phyloP scores from a whole-genome alignment of 345 rosid species.

The Sisymbrium irio region DNA sequence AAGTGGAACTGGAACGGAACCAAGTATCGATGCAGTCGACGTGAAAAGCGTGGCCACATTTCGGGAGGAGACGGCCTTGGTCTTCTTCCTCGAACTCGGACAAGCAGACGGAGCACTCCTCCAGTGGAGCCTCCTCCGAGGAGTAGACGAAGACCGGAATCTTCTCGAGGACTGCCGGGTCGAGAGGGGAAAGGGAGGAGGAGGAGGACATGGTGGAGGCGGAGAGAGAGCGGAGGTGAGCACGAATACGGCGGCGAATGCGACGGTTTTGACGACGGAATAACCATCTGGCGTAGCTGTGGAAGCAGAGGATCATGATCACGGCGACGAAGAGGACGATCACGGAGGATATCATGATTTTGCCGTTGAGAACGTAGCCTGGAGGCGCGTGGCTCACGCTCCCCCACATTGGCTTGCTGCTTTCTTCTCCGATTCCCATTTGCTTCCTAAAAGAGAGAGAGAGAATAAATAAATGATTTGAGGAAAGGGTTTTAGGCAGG shows the following conservation, averaged over 20 bases:
- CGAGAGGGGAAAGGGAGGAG: constrained; percentile 45
- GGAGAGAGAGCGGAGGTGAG: constrained; percentile 36
- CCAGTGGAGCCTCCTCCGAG: constrained; percentile 15
- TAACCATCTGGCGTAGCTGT: constrained; percentile 52
- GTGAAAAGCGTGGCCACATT: constrained; percentile 73
- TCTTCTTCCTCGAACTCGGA: constrained; percentile 74
- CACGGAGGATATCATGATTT: constrained; percentile 50
- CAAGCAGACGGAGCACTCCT: constrained; percentile 71
- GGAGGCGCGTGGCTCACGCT: constrained; percentile 25
- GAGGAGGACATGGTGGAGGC: background rate
- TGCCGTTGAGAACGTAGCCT: constrained; percentile 48
- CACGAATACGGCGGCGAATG: constrained; percentile 44
- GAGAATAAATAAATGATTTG: background rate
- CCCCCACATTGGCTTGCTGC: constrained; percentile 25
- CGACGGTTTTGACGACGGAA: constrained; percentile 41
- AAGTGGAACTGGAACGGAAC: constrained; percentile 69
- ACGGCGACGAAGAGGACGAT: constrained; percentile 54
- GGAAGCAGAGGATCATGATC: constrained; percentile 51
- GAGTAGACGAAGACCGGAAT: constrained; percentile 58
- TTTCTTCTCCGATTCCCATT: constrained; percentile 26
- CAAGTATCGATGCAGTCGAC: constrained; percentile 81
- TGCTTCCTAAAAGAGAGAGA: background rate
- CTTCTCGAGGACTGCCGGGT: constrained; percentile 41
- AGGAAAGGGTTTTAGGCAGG: constrained; percentile 2
- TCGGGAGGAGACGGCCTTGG: constrained; percentile 57